These are phyloP conservation scores for Phytomonas sp. DNA, from an alignment of 208 protist species.

Conservation along the genomic window DNA sequence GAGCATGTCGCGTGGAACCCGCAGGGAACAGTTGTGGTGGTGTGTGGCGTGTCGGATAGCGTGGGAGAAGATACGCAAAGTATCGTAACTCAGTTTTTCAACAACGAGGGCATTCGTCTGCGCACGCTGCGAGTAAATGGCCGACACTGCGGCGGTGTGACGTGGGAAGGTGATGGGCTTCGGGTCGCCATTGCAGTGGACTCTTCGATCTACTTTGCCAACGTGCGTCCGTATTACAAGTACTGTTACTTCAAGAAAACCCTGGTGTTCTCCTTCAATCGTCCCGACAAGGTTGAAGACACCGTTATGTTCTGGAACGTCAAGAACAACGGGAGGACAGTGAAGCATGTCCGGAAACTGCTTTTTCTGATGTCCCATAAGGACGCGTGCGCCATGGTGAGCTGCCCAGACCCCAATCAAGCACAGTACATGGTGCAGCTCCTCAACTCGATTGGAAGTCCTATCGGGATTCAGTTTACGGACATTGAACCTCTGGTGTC, in stretches of 20 bases:
- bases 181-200: slow-evolving; percentile 93
- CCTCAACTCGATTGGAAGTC: slow-evolving; percentile 93
- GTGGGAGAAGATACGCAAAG: slow-evolving; percentile 14
- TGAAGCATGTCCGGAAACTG: slow-evolving; percentile 87
- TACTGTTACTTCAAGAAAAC: slow-evolving; percentile 93
- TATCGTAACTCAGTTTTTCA: slow-evolving; percentile 93
- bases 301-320: slow-evolving; percentile 94
- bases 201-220: slow-evolving; percentile 95
- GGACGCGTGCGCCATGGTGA: slow-evolving; percentile 90
- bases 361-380: slow-evolving; percentile 56
- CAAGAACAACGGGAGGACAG: slow-evolving; percentile 84
- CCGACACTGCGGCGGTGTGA: slow-evolving; percentile 70
- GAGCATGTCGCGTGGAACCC: slow-evolving; percentile 89
- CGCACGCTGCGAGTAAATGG: slow-evolving; percentile 89
- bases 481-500: slow-evolving; percentile 86
- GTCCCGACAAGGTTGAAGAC: slow-evolving; percentile 88
- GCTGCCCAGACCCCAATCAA: slow-evolving; percentile 25
- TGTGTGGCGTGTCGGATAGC: slow-evolving; percentile 44
- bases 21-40: slow-evolving; percentile 88
- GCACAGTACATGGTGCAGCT: slow-evolving; percentile 82
- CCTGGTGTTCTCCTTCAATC: slow-evolving; percentile 88
- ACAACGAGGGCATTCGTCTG: slow-evolving; percentile 82
- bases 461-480: slow-evolving; percentile 89
- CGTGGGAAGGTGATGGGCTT: slow-evolving; percentile 93
- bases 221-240: slow-evolving; percentile 93